A percentile compares a stretch with the other conserved stretches of the same genome.
These are phyloP conservation scores for Colletotrichum euphorbiae DNA, from an alignment of 2,329 filamentous ascomycete species.

Conservation along the genomic window DNA sequence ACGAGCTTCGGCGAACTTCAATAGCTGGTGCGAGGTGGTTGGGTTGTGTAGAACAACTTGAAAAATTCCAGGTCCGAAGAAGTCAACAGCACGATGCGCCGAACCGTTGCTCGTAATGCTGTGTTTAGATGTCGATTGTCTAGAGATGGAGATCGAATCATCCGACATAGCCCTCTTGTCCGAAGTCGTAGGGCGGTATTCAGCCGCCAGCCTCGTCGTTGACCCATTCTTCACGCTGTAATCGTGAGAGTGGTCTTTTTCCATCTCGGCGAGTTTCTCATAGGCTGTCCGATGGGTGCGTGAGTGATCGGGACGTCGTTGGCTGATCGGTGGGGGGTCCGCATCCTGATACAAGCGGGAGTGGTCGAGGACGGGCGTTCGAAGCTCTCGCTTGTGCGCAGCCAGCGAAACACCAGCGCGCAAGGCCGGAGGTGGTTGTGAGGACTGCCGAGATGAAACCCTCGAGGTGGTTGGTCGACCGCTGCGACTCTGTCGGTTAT, in stretches of 20 bases:
- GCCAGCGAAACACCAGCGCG: constrained; percentile 7
- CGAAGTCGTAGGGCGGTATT: background rate
- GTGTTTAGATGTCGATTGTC: constrained; percentile 29
- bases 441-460: constrained; percentile 20
- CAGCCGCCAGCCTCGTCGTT: constrained; percentile 8
- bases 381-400: constrained; percentile 22
- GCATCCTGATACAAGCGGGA: constrained; percentile 30
- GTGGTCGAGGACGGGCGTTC: constrained; percentile 31
- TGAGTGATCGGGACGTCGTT: constrained; percentile 19
- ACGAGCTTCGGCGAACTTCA: constrained; percentile 59
- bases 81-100: constrained; percentile 52
- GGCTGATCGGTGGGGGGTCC: constrained; percentile 27
- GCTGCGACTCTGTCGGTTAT: background rate
- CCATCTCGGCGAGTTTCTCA: constrained; percentile 8
- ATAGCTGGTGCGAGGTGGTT: constrained; percentile 58
- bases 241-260: constrained; percentile 1
- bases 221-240: constrained; percentile 9
- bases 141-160: constrained; percentile 31
- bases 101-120: constrained; percentile 29
- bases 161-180: constrained; percentile 12
- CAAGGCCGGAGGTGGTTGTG: constrained; percentile 8
- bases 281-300: constrained; percentile 3
- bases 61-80: constrained; percentile 63
- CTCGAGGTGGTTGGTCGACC: constrained; percentile 1
- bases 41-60: constrained; percentile 63